phyloP scores from a whole-genome alignment of 495 filamentous ascomycete species.

The Melanomma pulvis-pyrius region DNA sequence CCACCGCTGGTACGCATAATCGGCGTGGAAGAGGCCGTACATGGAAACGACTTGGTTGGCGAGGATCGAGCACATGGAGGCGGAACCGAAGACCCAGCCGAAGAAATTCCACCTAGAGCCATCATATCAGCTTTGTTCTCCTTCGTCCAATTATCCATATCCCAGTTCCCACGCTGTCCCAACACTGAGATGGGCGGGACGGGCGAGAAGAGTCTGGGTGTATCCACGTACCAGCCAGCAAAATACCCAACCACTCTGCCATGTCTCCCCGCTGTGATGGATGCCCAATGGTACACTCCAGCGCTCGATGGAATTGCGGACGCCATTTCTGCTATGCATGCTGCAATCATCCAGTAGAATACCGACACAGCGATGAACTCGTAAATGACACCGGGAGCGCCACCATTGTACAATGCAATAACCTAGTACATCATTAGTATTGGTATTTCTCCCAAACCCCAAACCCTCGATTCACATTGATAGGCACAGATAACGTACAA shows the following conservation, averaged over 20 bases:
- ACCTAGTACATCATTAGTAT: conserved; percentile 23
- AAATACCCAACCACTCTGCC: conserved; percentile 75
- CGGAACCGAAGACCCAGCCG: conserved; percentile 72
- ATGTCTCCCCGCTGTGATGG: conserved; percentile 67
- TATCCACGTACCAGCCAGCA: conserved; percentile 54
- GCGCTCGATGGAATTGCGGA: conserved; percentile 77
- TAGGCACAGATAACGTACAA: conserved; percentile 41
- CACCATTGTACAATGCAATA: conserved; percentile 54
- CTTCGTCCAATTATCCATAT: too few relatives aligned
- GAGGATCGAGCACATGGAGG: conserved; percentile 69
- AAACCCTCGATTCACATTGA: neutral
- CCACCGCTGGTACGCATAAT: conserved; percentile 65
- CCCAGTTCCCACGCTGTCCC: too few relatives aligned
- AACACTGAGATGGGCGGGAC: too few relatives aligned
- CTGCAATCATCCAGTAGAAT: conserved; percentile 53
- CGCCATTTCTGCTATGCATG: conserved; percentile 70
- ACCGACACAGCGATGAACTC: conserved; percentile 62
- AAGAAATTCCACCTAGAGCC: conserved; percentile 61
- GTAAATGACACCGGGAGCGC: conserved; percentile 60
- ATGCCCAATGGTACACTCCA: conserved; percentile 89
- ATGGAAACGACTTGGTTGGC: conserved; percentile 69
- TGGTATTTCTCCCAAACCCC: neutral
- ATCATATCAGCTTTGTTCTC: neutral
- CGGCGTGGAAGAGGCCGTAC: conserved; percentile 72
- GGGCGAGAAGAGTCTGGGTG: too few relatives aligned